Evolutionary conservation across 2,329 filamentous ascomycete species (phyloP), one percentile per base, ranked within the genome.

Genomic region (Aspergillus versicolor): DNA sequence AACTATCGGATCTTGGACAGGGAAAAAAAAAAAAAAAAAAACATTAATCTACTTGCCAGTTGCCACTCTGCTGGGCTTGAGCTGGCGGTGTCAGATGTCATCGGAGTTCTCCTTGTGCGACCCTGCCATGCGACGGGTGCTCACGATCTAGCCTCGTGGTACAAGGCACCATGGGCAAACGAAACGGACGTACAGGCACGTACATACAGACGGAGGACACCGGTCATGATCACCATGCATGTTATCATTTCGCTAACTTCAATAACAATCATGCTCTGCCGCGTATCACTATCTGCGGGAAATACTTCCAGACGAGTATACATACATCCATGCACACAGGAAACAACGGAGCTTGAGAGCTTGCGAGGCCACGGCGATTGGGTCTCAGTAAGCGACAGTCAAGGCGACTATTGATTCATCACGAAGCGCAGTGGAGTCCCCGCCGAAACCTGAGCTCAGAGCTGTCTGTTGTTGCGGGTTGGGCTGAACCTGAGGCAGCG

Each of bases 121-220:
- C 44, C 53, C 52, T 61, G 61, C 62, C 63, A 65, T 65, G 63
- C 64, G 62, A 63, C 60, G 63, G 61, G 59, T 63, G 52, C 54
- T 59, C 46, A 58, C 58, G 59, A 61, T 61, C 64, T 51, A 57
- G 58, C 63, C 64, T 64, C 62, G 63, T 66, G 64, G 64, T 59
- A 66, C 63, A 57, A 30, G 27, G 9, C 27, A 30, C 27, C 27
- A 42, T 43, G 38, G 50, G 54, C 53, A 47, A 49, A 56, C 49
- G 48, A 56, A 54, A 56, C 52, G 52, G 41, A 47, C 24, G 50
- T 58, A 53, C 51, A 55, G 41, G 9, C 27, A 30, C 40, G 11
- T 52, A 45, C 38, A 17, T 57, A 55, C 47, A 41, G 52, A 51
- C 52, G 37, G 47, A 54, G 52, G 19, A 48, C 44, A 41, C 43